Conservation (phyloP, 345 rosid species). For the Lumnitzera racemosa region DNA sequence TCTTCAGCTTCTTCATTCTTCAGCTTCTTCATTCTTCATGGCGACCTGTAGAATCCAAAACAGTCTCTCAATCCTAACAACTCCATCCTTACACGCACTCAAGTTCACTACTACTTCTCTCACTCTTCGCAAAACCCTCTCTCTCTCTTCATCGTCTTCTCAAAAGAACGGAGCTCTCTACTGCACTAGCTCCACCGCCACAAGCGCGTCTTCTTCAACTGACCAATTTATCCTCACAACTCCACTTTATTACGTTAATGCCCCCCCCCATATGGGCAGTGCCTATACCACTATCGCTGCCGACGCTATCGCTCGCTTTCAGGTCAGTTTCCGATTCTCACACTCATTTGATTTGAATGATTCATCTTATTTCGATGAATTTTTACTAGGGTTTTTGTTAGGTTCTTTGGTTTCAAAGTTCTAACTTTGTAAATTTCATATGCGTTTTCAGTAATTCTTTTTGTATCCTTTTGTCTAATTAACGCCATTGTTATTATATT, state of each 20-base stretch:
- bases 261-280: conserved; percentile 99
- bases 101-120: conserved; percentile 32
- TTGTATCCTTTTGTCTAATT: no score
- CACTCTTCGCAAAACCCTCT: conserved; percentile 25
- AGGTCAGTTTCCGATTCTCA: conserved; percentile 28
- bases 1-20: background rate
- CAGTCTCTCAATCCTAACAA: conserved; percentile 43
- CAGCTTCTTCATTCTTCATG: conserved; percentile 28
- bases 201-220: conserved; percentile 3
- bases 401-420: no score
- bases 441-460: no score
- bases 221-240: conserved; percentile 77
- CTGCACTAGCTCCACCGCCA: conserved; percentile 34
- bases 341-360: background rate
- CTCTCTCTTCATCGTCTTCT: conserved; percentile 17
- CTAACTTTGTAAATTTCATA: no score
- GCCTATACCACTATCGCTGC: conserved; percentile 98
- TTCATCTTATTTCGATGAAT: no score
- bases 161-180: conserved; percentile 29
- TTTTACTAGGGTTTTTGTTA: no score
- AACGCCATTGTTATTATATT: no score
- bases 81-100: conserved; percentile 21
- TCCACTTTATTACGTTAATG: conserved; percentile 96
- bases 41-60: conserved; percentile 54
- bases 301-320: conserved; percentile 90